Conservation (phyloP, 2,329 filamentous ascomycete species). For the Aspergillus latus region DNA sequence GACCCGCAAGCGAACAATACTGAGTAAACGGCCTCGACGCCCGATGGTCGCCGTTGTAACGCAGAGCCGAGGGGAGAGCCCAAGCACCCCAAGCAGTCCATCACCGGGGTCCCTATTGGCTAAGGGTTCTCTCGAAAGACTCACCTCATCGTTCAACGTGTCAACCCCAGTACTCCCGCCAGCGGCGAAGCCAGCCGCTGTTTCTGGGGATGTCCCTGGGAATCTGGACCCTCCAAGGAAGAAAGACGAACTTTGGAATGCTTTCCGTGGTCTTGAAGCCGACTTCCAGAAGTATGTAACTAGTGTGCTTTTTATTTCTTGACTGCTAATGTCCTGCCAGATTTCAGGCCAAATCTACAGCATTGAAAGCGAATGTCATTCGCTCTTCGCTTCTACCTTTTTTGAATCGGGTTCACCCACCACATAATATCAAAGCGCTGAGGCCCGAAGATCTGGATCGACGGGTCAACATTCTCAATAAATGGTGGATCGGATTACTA, state of each 20-base stretch:
- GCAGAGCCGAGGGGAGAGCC: slow-evolving; percentile 36
- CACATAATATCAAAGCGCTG: slow-evolving; percentile 65
- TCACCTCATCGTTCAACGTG: slow-evolving; percentile 43
- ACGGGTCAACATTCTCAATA: slow-evolving; percentile 75
- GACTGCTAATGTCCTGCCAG: slow-evolving; percentile 30
- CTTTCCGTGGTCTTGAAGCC: slow-evolving; percentile 66
- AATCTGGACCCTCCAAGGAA: slow-evolving; percentile 49
- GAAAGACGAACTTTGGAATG: slow-evolving; percentile 69
- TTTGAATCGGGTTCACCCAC: slow-evolving; percentile 66
- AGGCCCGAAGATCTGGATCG: slow-evolving; percentile 80
- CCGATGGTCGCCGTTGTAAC: slow-evolving; percentile 42
- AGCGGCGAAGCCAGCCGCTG: slow-evolving; percentile 47
- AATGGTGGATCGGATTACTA: slow-evolving; percentile 83
- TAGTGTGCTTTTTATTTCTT: not conserved
- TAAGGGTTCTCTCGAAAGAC: slow-evolving; percentile 49
- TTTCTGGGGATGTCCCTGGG: slow-evolving; percentile 36
- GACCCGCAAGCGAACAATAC: slow-evolving; percentile 32
- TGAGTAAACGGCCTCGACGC: slow-evolving; percentile 40
- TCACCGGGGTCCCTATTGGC: slow-evolving; percentile 43
- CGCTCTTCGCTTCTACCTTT: slow-evolving; percentile 74
- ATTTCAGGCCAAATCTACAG: slow-evolving; percentile 71
- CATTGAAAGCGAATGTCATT: slow-evolving; percentile 73
- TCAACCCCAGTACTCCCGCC: slow-evolving; percentile 50
- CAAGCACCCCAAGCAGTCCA: slow-evolving; percentile 38
- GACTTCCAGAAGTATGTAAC: slow-evolving; percentile 62